Conservation (phyloP, 805 yeast genomes). For the Metschnikowia amazonensis region DNA sequence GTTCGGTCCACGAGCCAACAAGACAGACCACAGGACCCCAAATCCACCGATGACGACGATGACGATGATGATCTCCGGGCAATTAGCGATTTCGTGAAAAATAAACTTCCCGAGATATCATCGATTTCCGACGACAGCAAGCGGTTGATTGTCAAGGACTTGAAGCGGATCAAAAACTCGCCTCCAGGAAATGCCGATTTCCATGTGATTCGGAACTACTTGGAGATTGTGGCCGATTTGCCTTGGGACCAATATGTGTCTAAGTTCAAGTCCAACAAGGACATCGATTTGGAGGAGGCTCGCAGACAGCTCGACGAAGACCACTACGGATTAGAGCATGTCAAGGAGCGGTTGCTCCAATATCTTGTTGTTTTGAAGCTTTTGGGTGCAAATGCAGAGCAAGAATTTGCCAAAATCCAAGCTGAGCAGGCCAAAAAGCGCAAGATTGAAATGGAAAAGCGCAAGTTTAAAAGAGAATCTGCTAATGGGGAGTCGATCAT, state of each 20-base stretch:
- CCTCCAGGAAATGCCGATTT: conserved; percentile 52
- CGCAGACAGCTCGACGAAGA: conserved; percentile 62
- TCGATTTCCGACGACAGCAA: conserved; percentile 37
- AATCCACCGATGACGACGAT: conserved; percentile 32
- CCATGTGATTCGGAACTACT: conserved; percentile 60
- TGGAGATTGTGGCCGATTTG: conserved; percentile 61
- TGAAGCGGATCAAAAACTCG: conserved; percentile 50
- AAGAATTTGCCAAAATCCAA: conserved; percentile 13
- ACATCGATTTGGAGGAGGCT: conserved; percentile 52
- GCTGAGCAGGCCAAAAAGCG: conserved; percentile 9
- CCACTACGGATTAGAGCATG: conserved; percentile 72
- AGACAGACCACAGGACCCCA: not conserved
- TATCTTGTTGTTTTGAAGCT: conserved; percentile 76
- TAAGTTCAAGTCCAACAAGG: conserved; percentile 33
- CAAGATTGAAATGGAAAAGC: conserved; percentile 12
- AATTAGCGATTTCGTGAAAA: conserved; percentile 35
- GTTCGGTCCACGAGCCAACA: conserved; percentile 4
- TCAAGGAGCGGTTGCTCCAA: conserved; percentile 71
- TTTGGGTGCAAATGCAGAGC: conserved; percentile 37
- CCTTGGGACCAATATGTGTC: conserved; percentile 51
- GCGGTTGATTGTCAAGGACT: conserved; percentile 45
- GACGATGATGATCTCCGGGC: conserved; percentile 42
- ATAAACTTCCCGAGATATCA: conserved; percentile 32
- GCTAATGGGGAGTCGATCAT: conserved; percentile 25
- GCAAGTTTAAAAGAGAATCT: conserved; percentile 19